These are phyloP conservation scores for Solidago caesia DNA, from an alignment of 129 eudicot species.

Conservation along the genomic window DNA sequence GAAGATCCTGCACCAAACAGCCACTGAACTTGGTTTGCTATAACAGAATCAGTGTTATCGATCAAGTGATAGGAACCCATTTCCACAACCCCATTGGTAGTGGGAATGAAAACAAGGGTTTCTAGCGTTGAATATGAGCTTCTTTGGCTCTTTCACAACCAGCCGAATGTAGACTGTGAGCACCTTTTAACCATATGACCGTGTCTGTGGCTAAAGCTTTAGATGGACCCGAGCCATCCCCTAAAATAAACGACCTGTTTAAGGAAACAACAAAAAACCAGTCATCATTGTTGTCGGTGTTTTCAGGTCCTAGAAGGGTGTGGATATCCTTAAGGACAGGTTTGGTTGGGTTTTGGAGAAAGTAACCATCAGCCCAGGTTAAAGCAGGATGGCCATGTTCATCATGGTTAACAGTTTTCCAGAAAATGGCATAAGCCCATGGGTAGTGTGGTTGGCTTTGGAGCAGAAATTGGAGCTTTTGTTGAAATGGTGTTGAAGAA, in stretches of 20 bases:
- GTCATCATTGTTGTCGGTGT: constrained; percentile 37
- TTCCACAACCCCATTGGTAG: constrained; percentile 60
- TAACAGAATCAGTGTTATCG: constrained; percentile 32
- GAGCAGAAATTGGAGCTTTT: constrained; percentile 51
- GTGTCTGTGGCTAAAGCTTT: constrained; percentile 41
- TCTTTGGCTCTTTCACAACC: constrained; percentile 63
- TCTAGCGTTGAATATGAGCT: constrained; percentile 65
- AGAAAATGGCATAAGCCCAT: constrained; percentile 70
- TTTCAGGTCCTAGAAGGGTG: constrained; percentile 23
- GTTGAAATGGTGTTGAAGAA: constrained; percentile 21
- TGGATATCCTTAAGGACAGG: constrained; percentile 32
- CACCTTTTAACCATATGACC: constrained; percentile 52
- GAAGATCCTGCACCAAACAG: constrained; percentile 37
- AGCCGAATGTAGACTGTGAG: constrained; percentile 29
- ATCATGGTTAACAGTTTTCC: constrained; percentile 41
- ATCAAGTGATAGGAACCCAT: constrained; percentile 45
- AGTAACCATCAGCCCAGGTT: constrained; percentile 63
- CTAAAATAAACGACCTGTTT: constrained; percentile 39
- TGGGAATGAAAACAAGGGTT: constrained; percentile 58
- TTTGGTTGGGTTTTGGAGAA: constrained; percentile 31
- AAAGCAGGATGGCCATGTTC: constrained; percentile 22
- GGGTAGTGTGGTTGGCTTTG: constrained; percentile 44
- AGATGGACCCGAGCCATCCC: constrained; percentile 45
- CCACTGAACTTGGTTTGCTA: constrained; percentile 42
- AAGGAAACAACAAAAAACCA: constrained; percentile 64